Evolutionary conservation across 257 asterid species (phyloP).

Genomic region (Solanum pimpinellifolium): DNA sequence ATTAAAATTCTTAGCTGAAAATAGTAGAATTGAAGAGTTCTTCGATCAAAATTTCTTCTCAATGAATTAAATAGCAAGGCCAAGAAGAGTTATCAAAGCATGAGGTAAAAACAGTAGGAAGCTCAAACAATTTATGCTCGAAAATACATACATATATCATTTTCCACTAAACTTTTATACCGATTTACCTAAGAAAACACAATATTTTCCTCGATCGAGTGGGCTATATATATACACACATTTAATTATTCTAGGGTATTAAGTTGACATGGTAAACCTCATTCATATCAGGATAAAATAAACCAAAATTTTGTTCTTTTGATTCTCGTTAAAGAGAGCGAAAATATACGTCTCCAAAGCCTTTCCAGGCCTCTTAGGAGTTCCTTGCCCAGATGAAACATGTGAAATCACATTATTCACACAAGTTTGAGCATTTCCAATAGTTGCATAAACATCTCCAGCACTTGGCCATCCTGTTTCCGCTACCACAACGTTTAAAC

Average conservation of each 20-base stretch:
- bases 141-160: neutral
- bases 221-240: neutral
- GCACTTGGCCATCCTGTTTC: slow-evolving; percentile 62
- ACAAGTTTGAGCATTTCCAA: slow-evolving; percentile 24
- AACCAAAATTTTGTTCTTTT: slow-evolving; percentile 27
- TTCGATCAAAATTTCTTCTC: too few species aligned
- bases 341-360: slow-evolving; percentile 22
- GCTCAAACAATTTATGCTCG: neutral
- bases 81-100: neutral
- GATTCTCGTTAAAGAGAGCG: slow-evolving; percentile 28
- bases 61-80: neutral
- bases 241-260: neutral
- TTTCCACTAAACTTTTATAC: neutral
- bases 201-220: neutral
- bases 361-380: slow-evolving; percentile 30
- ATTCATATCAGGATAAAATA: slow-evolving; percentile 16
- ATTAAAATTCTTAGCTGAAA: too few species aligned
- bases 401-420: slow-evolving; percentile 21
- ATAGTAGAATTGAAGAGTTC: too few species aligned
- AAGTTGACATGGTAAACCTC: slow-evolving; percentile 32
- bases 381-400: slow-evolving; percentile 21
- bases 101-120: neutral
- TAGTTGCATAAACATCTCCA: slow-evolving; percentile 16
- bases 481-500: slow-evolving; percentile 20
- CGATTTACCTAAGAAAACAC: neutral